Evolutionary conservation across 1,139 yeast genomes (phyloP).

Genomic region (Hyphopichia wangnamkhiaoensis): DNA sequence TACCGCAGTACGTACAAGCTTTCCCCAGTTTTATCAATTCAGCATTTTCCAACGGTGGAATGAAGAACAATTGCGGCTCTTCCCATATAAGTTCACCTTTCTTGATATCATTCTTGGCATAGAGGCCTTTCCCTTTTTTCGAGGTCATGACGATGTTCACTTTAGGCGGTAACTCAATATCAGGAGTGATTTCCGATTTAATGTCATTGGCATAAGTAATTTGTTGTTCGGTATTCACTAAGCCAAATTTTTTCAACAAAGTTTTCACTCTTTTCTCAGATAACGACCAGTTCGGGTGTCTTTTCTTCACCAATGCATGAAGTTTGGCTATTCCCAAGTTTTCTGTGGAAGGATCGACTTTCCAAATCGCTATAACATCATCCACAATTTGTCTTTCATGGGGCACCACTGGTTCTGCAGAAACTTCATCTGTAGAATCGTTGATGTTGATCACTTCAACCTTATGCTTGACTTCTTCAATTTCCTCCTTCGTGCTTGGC

Average conservation of each 20-base stretch:
- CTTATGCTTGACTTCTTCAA: conserved; percentile 11
- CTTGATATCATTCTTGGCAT: conserved; percentile 43
- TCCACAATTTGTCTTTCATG: conserved; percentile 66
- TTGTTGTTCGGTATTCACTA: conserved; percentile 32
- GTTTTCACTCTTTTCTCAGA: conserved; percentile 59
- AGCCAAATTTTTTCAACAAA: conserved; percentile 56
- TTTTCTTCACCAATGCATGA: conserved; percentile 49
- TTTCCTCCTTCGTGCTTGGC: conserved; percentile 2
- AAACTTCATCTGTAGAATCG: conserved; percentile 23
- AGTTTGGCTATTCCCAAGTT: conserved; percentile 56
- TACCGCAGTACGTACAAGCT: conserved; percentile 82
- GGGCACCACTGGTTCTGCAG: conserved; percentile 46
- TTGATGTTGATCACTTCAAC: conserved; percentile 36
- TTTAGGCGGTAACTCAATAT: conserved; percentile 47
- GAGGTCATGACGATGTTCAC: conserved; percentile 45
- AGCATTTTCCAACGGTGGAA: conserved; percentile 72
- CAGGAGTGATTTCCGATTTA: conserved; percentile 53
- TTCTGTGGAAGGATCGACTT: conserved; percentile 64
- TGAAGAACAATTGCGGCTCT: conserved; percentile 61
- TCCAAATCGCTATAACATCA: conserved; percentile 66
- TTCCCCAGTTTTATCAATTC: conserved; percentile 63
- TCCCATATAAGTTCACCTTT: conserved; percentile 60
- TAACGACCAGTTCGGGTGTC: conserved; percentile 62
- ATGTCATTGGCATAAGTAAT: conserved; percentile 56
- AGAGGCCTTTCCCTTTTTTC: conserved; percentile 52